Evolutionary conservation across 2,329 filamentous ascomycete species (phyloP).

Genomic region (Colletotrichum sp.): DNA sequence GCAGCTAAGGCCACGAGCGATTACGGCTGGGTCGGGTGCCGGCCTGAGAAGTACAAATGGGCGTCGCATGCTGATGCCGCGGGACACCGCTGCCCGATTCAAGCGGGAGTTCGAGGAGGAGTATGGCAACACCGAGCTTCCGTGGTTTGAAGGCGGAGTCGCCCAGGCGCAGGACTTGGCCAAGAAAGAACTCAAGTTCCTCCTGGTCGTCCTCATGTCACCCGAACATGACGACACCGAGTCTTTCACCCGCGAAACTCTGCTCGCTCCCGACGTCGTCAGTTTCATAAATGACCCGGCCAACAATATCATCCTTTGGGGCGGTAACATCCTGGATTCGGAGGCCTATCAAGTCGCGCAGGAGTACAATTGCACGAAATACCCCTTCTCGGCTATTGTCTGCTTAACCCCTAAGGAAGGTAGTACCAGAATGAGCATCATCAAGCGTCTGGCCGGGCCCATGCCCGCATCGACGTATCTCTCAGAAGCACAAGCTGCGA

Average conservation of each 20-base stretch:
- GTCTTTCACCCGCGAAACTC: conserved; percentile 80
- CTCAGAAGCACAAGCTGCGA: conserved; percentile 74
- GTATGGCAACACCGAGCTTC: conserved; percentile 74
- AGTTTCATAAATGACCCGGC: conserved; percentile 75
- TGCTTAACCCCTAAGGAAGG: conserved; percentile 87
- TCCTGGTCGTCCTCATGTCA: conserved; percentile 86
- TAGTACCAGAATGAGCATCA: conserved; percentile 87
- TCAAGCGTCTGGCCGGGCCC: conserved; percentile 78
- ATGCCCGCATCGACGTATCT: conserved; percentile 75
- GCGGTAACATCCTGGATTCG: conserved; percentile 88
- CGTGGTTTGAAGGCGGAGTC: conserved; percentile 88
- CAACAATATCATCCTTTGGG: conserved; percentile 89
- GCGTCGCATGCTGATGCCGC: conserved; percentile 78
- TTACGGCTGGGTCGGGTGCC: conserved; percentile 57
- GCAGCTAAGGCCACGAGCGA: conserved; percentile 58
- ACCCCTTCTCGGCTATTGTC: conserved; percentile 86
- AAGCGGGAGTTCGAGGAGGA: conserved; percentile 95
- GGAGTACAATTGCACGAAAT: conserved; percentile 88
- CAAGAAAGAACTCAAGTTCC: conserved; percentile 89
- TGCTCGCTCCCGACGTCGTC: conserved; percentile 77
- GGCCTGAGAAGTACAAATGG: conserved; percentile 68
- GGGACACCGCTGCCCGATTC: conserved; percentile 88
- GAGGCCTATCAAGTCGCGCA: conserved; percentile 94
- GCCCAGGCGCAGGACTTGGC: conserved; percentile 89
- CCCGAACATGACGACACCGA: conserved; percentile 94